phyloP scores from a whole-genome alignment of 371 early-diverging fungal species.

The Rhizopus arrhizus region DNA sequence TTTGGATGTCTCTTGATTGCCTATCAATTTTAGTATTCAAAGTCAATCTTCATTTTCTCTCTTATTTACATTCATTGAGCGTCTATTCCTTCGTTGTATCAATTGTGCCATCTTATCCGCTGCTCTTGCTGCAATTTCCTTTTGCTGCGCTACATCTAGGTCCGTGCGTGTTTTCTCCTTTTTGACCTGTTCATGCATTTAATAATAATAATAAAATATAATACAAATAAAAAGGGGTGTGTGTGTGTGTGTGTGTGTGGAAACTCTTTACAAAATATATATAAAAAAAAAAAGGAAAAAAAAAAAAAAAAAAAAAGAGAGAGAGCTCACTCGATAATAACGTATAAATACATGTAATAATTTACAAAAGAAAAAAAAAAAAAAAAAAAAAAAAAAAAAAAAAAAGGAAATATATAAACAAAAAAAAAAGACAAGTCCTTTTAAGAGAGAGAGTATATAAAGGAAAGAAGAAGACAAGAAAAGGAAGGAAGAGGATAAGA shows the following conservation, averaged over 20 bases:
- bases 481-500: slow-evolving; percentile 9
- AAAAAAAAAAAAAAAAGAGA: no score
- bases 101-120: slow-evolving; percentile 45
- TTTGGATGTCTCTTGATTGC: slow-evolving; percentile 46
- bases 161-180: slow-evolving; percentile 47
- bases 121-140: slow-evolving; percentile 38
- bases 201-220: slow-evolving; percentile 5
- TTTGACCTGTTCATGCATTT: slow-evolving; percentile 35
- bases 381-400: slow-evolving; percentile 3
- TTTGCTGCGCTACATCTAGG: slow-evolving; percentile 40
- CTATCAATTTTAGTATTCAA: slow-evolving; percentile 19
- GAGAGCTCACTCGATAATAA: not conserved
- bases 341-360: slow-evolving; percentile 1
- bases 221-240: slow-evolving; percentile 6
- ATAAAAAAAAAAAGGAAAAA: not conserved
- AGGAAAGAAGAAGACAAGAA: slow-evolving; percentile 2
- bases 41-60: not conserved
- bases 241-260: slow-evolving; percentile 4
- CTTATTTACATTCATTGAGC: not conserved
- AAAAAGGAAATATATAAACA: slow-evolving; percentile 3
- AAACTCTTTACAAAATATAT: not conserved
- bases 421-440: not conserved
- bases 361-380: slow-evolving; percentile 3
- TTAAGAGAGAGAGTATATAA: not conserved
- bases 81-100: slow-evolving; percentile 33